These are phyloP conservation scores for Colletotrichum agaves DNA, from an alignment of 2,329 filamentous ascomycete species.

Conservation along the genomic window DNA sequence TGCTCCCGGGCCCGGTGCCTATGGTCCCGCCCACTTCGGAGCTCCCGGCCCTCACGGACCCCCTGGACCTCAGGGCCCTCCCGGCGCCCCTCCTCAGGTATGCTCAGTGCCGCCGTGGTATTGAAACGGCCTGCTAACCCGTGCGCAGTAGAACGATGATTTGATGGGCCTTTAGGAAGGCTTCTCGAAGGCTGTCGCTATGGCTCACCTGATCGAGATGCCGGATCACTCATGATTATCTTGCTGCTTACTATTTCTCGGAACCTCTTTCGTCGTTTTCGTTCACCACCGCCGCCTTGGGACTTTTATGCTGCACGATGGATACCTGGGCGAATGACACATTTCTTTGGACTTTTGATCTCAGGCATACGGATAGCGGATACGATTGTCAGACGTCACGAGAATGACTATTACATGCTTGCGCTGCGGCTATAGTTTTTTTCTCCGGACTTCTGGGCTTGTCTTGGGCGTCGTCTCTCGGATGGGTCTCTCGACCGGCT, in stretches of 20 bases:
- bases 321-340: slow-evolving; percentile 37
- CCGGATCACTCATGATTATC: slow-evolving; percentile 12
- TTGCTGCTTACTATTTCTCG: slow-evolving; percentile 27
- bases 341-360: slow-evolving; percentile 39
- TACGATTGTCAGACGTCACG: slow-evolving; percentile 37
- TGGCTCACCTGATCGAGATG: background rate
- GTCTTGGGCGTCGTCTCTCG: slow-evolving; percentile 31
- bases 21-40: slow-evolving; percentile 60
- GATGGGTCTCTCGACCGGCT: slow-evolving; percentile 29
- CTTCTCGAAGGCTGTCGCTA: background rate
- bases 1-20: slow-evolving; percentile 52
- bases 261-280: slow-evolving; percentile 27
- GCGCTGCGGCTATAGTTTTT: slow-evolving; percentile 30
- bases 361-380: slow-evolving; percentile 38
- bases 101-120: background rate
- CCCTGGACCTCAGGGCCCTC: slow-evolving; percentile 49
- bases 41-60: slow-evolving; percentile 58
- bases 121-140: slow-evolving; percentile 3
- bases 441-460: slow-evolving; percentile 32
- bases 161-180: slow-evolving; percentile 12
- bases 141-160: slow-evolving; percentile 25
- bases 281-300: slow-evolving; percentile 31
- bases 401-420: slow-evolving; percentile 36
- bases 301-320: slow-evolving; percentile 36
- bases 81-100: slow-evolving; percentile 47